Evolutionary conservation across 805 yeast genomes (phyloP), one percentile per base, ranked within the genome.

Genomic region (Metschnikowia vanudenii): DNA sequence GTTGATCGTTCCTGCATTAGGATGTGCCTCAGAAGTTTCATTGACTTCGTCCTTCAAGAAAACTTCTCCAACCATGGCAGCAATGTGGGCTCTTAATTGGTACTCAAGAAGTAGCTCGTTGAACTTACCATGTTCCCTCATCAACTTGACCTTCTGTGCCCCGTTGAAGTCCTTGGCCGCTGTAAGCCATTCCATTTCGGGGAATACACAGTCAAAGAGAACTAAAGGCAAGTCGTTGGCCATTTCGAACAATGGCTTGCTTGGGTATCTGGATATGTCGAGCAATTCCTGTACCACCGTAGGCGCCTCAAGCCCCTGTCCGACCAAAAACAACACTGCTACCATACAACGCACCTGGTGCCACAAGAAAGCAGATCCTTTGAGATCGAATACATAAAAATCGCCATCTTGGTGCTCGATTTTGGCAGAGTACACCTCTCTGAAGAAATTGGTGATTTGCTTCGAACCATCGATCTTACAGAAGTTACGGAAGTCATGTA

Each of bases 291-390:
- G 63, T 1, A 94, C 71, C 0, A 89, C 64, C 1, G 64, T 58
- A 0, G 89, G 84, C 0, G 61, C 46, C 63, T 94, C 99, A 17
- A 79, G 73, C 13, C 72, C 71, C 63, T 90, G 96, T 0, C 97
- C 99, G 7, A 90, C 82, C 19, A 85, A 65, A 44, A 94, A 80
- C 46, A 94, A 63, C 10, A 86, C 72, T 0, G 96, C 96, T 70
- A 90, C 80, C 94, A 94, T 94, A 55, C 96, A 90, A 47, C 99
- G 78, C 16, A 94, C 99, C 65, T 94, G 99, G 63, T 94, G 98
- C 98, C 98, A 94, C 46, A 94, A 67, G 56, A 94, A 94, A 8
- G 98, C 99, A 1, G 87, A 73, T 0, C 99, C 99, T 51, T 78
- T 74, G 43, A 94, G 68, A 61, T 89, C 90, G 62, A 92, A 81